These are phyloP conservation scores for Hyphopichia khmerensis DNA, from an alignment of 1,139 yeast genomes.

Conservation along the genomic window DNA sequence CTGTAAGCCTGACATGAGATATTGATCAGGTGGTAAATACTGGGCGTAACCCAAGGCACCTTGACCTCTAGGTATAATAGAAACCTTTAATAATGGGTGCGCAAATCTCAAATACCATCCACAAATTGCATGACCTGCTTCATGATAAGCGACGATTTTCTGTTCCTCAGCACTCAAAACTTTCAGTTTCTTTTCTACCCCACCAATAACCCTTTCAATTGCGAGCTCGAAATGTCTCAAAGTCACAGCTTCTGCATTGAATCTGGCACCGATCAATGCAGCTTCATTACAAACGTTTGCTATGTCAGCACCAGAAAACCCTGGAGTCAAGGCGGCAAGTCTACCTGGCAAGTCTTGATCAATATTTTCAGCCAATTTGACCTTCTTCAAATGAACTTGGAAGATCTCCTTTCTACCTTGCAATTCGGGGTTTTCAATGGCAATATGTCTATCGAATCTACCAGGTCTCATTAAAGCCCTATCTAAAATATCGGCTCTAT, in stretches of 20 bases:
- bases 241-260: constrained; percentile 55
- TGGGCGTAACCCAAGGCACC: constrained; percentile 86
- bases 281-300: constrained; percentile 85
- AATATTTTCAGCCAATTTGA: constrained; percentile 48
- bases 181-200: constrained; percentile 71
- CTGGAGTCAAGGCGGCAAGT: constrained; percentile 77
- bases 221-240: constrained; percentile 73
- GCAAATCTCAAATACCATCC: constrained; percentile 74
- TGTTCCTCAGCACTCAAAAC: constrained; percentile 70
- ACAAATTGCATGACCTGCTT: constrained; percentile 82
- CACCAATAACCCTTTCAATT: constrained; percentile 80
- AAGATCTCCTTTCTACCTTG: constrained; percentile 78
- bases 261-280: constrained; percentile 77
- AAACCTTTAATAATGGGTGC: constrained; percentile 75
- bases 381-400: constrained; percentile 64
- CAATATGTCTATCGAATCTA: constrained; percentile 76
- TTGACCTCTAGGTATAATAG: constrained; percentile 83
- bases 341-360: constrained; percentile 62
- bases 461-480: constrained; percentile 81
- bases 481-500: constrained; percentile 76
- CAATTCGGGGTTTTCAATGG: constrained; percentile 72
- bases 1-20: constrained; percentile 64
- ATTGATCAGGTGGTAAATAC: constrained; percentile 76
- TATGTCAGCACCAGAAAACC: constrained; percentile 84
- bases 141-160: constrained; percentile 76